phyloP scores from a whole-genome alignment of 2,329 filamentous ascomycete genomes.

The Cladosporium cucumerinum region DNA sequence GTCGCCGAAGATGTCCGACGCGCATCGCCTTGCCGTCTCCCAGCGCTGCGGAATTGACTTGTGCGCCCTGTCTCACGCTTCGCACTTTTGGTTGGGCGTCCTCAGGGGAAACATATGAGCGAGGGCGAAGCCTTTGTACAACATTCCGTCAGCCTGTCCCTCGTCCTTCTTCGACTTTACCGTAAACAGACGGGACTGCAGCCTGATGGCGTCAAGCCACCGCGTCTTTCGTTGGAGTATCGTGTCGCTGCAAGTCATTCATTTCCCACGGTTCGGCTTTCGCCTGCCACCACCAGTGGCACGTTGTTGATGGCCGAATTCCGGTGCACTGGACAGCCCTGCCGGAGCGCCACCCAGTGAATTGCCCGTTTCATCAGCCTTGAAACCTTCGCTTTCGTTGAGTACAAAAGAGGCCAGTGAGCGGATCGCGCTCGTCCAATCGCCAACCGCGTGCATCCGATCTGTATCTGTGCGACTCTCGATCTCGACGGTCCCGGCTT shows the following conservation, averaged over 20 bases:
- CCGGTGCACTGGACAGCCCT: constrained; percentile 10
- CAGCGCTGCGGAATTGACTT: constrained; percentile 13
- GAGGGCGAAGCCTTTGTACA: constrained; percentile 9
- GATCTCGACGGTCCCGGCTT: constrained; percentile 78
- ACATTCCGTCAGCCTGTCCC: constrained; percentile 1
- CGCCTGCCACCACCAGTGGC: constrained; percentile 27
- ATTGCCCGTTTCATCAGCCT: constrained; percentile 41
- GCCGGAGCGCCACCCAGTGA: constrained; percentile 1
- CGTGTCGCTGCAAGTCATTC: constrained; percentile 27
- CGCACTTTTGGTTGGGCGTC: constrained; percentile 1
- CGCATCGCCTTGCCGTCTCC: constrained; percentile 19
- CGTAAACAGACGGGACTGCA: constrained; percentile 4
- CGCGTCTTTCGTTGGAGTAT: constrained; percentile 1
- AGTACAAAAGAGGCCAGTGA: constrained; percentile 70
- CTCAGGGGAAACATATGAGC: constrained; percentile 7
- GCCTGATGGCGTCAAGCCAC: constrained; percentile 9
- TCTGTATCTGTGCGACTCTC: constrained; percentile 69
- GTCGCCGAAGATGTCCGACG: constrained; percentile 27
- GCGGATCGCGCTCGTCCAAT: constrained; percentile 68
- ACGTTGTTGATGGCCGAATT: constrained; percentile 16
- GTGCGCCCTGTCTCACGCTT: constrained; percentile 6
- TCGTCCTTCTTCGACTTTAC: not conserved
- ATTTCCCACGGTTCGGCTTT: constrained; percentile 27
- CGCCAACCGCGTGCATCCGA: constrained; percentile 68
- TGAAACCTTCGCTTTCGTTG: constrained; percentile 72